Percentiles rank a stretch among this genome's conserved stretches.
phyloP scores from a whole-genome alignment of 140 eudicot species.

The Anethum foeniculum region DNA sequence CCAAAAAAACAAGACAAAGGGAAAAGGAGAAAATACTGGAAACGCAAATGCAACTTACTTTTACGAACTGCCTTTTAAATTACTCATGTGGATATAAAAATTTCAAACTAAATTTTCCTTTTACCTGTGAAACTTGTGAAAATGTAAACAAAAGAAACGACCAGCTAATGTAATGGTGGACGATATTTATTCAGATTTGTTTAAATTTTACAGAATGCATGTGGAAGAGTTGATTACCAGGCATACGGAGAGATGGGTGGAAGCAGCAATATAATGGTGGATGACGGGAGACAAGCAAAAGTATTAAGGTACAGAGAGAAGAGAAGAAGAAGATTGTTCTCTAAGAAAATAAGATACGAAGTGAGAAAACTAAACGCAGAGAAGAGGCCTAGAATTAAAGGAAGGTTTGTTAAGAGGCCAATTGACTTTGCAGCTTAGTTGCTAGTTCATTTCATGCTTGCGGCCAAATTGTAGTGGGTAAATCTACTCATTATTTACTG shows the following conservation, averaged over 20 bases:
- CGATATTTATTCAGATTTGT: not conserved
- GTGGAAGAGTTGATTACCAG: conserved; percentile 30
- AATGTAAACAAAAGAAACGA: not conserved
- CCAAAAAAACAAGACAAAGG: not conserved
- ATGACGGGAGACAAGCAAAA: conserved; percentile 76
- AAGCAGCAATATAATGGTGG: conserved; percentile 28
- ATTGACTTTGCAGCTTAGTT: not conserved
- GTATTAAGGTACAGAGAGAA: conserved; percentile 87
- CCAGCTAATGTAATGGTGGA: not conserved
- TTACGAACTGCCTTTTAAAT: not conserved
- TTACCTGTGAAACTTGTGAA: not conserved
- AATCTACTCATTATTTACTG: conserved; percentile 2
- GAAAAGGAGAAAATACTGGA: not conserved
- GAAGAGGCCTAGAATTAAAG: conserved; percentile 88
- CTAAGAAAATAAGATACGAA: conserved; percentile 86
- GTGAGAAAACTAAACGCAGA: conserved; percentile 81
- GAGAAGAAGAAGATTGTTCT: conserved; percentile 72
- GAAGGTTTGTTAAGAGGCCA: conserved; percentile 59
- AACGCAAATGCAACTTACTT: not conserved
- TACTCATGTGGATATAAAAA: too few relatives aligned
- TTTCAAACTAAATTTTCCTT: not conserved
- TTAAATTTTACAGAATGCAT: conserved; percentile 33
- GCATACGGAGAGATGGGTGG: conserved; percentile 43
- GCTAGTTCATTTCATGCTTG: not conserved
- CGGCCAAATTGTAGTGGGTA: conserved; percentile 1